Base-by-base conservation (phyloP, 371 early-diverging fungal genomes). In the Zychaea mexicana region DNA sequence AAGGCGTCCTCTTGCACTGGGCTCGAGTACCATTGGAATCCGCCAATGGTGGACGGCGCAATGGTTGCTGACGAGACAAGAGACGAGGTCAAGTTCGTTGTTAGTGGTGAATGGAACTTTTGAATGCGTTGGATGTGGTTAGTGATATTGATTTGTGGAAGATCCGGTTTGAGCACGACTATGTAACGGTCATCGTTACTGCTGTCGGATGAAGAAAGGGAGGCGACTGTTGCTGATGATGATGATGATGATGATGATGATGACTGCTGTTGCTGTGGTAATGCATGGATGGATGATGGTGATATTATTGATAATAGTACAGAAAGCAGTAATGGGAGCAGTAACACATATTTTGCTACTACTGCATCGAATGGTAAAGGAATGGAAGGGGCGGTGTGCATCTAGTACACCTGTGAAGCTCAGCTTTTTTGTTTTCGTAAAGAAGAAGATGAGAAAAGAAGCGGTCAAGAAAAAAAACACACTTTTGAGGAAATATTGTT, bases 11-110 rank as follows among this genome's bases (percentile, higher is more conserved):
- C 74, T 19, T 71, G 55, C 39, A 80, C 73, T 54, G 60, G 60
- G 1, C 72, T 77, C 3, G 76, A 54, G 52, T 77, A 80, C 76
- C 78, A 80, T 39, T 58, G 76, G 45, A 80, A 74, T 30, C 68
- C 65, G 33, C 81, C 81, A 61, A 80, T 80, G 22, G 66, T 42
- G 21, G 71, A 72, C 2, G 57, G 46, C 60, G 15, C 53, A 31
- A 21, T 67, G 32, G 36, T 58, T 27, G 27, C 27, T 60, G 10
- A 57, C 12, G 8, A 45, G 61, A 5, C 52, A 38, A 26, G 45
- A 33, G 52, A 60, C 26, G 60, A 49, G n/a, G 61, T 26, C 19
- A 36, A 24, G 9, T 63, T 45, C 15, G 54, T 54, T 38, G 15
- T 17, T 6, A n/a, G 26, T 19, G 21, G n/a, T 6, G 52, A 26